These are phyloP conservation scores for Acer saccharum DNA, from an alignment of 345 rosid genomes.

Conservation along the genomic window DNA sequence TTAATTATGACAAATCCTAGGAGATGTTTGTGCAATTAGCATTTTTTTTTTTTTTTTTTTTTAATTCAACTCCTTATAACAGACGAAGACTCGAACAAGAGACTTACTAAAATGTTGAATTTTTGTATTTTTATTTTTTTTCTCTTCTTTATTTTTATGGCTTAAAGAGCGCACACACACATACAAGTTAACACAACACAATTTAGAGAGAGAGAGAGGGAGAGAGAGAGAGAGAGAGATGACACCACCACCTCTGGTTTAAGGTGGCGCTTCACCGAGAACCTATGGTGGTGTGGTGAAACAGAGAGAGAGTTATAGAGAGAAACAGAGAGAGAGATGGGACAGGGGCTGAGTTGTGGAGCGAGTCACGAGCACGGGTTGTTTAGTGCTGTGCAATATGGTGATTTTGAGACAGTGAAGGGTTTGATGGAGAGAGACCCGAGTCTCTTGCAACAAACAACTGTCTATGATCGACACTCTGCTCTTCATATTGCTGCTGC, in stretches of 20 bases:
- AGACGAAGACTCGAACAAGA: neutral
- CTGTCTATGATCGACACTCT: conserved; percentile 84
- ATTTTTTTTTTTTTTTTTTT: too few relatives aligned
- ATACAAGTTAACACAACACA: neutral
- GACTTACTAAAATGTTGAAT: neutral
- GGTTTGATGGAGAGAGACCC: conserved; percentile 59
- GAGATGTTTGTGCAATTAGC: too few relatives aligned
- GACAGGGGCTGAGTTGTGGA: conserved; percentile 89
- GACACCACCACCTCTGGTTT: conserved; percentile 29
- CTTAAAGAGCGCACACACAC: neutral
- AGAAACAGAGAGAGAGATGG: conserved; percentile 47
- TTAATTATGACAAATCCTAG: too few relatives aligned
- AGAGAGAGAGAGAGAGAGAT: neutral
- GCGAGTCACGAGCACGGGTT: conserved; percentile 67
- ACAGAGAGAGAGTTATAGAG: neutral
- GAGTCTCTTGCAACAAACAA: conserved; percentile 49
- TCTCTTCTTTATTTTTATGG: neutral
- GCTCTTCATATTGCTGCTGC: conserved; percentile 93
- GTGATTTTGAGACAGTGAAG: conserved; percentile 55
- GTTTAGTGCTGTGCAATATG: conserved; percentile 75
- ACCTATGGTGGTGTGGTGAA: conserved; percentile 53
- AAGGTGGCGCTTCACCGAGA: conserved; percentile 52
- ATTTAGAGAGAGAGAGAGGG: neutral
- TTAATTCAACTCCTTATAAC: neutral
- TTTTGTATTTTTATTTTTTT: neutral